A percentile compares a stretch with the other conserved stretches of the same genome.
phyloP scores from a whole-genome alignment of 345 rosid genomes.

The Ceriops decandra region DNA sequence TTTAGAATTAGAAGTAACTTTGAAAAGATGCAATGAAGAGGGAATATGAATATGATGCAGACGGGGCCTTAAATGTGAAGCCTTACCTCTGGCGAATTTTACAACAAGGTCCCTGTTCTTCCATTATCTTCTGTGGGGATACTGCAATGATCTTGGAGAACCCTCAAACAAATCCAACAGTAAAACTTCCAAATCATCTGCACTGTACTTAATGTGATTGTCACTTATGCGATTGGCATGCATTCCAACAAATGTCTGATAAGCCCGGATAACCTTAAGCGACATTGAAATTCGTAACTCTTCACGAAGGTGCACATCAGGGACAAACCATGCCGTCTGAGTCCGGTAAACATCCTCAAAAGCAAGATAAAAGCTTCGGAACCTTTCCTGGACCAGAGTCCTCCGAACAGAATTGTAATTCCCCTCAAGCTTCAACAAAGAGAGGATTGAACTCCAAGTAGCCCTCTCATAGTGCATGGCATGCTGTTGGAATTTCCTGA shows the following conservation, averaged over 20 bases:
- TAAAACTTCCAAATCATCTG: slow-evolving; percentile 65
- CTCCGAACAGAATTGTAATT: slow-evolving; percentile 39
- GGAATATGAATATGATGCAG: background rate
- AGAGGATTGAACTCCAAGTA: slow-evolving; percentile 67
- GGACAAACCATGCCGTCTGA: slow-evolving; percentile 70
- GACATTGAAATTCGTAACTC: slow-evolving; percentile 70
- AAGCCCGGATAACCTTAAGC: slow-evolving; percentile 69
- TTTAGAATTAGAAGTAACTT: background rate
- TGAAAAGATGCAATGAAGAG: background rate
- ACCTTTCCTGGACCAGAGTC: slow-evolving; percentile 55
- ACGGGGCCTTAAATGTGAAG: background rate
- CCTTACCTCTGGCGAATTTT: background rate
- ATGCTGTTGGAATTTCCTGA: slow-evolving; percentile 74
- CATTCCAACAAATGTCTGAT: slow-evolving; percentile 58
- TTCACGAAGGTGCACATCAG: slow-evolving; percentile 63
- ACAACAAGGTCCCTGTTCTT: background rate
- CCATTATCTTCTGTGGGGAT: slow-evolving; percentile 49
- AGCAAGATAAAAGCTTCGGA: slow-evolving; percentile 53
- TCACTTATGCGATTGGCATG: slow-evolving; percentile 51
- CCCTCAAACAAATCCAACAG: slow-evolving; percentile 82
- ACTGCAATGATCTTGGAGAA: slow-evolving; percentile 54
- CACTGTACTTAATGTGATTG: slow-evolving; percentile 57
- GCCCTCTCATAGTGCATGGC: slow-evolving; percentile 66
- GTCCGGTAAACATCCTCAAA: slow-evolving; percentile 80
- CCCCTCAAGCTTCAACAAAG: slow-evolving; percentile 62